Evolutionary conservation across 78 protist species (phyloP).

Genomic region (Planoprotostelium fungivorum): DNA sequence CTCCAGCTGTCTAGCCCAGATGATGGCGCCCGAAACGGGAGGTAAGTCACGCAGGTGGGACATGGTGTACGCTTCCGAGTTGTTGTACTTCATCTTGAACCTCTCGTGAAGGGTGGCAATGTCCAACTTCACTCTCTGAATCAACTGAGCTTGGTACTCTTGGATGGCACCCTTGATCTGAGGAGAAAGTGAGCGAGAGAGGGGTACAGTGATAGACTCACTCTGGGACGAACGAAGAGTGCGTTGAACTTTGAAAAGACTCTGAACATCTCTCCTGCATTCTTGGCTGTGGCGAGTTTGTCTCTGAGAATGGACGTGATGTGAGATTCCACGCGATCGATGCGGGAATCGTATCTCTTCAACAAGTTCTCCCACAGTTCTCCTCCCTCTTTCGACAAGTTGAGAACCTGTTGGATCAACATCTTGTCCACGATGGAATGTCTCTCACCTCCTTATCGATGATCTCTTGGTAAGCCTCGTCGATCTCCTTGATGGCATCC

Average conservation of each 20-base stretch:
- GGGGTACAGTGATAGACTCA: slow-evolving; percentile 18
- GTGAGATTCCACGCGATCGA: slow-evolving; percentile 77
- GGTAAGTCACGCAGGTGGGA: slow-evolving; percentile 81
- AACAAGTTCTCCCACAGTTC: slow-evolving; percentile 52
- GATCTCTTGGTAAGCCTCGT: slow-evolving; percentile 54
- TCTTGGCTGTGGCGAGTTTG: slow-evolving; percentile 76
- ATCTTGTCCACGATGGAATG: background rate
- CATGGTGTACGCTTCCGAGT: slow-evolving; percentile 76
- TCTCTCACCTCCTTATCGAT: slow-evolving; percentile 24
- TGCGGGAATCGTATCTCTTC: slow-evolving; percentile 59
- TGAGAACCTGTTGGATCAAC: slow-evolving; percentile 11
- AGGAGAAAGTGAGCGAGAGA: background rate
- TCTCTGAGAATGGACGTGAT: slow-evolving; percentile 76
- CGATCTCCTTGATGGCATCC: slow-evolving; percentile 54
- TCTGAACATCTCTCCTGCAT: slow-evolving; percentile 88
- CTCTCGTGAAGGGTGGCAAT: slow-evolving; percentile 77
- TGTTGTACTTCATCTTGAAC: slow-evolving; percentile 61
- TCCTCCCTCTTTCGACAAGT: slow-evolving; percentile 51
- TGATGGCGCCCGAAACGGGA: slow-evolving; percentile 75
- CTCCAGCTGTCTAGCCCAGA: slow-evolving; percentile 90
- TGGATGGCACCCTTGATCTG: slow-evolving; percentile 72
- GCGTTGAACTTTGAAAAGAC: slow-evolving; percentile 82
- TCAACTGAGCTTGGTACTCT: slow-evolving; percentile 81
- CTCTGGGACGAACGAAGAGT: slow-evolving; percentile 69
- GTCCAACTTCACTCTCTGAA: slow-evolving; percentile 83